Evolutionary conservation across 106 monocot genomes (phyloP).

Genomic region (Phalaenopsis equestris): DNA sequence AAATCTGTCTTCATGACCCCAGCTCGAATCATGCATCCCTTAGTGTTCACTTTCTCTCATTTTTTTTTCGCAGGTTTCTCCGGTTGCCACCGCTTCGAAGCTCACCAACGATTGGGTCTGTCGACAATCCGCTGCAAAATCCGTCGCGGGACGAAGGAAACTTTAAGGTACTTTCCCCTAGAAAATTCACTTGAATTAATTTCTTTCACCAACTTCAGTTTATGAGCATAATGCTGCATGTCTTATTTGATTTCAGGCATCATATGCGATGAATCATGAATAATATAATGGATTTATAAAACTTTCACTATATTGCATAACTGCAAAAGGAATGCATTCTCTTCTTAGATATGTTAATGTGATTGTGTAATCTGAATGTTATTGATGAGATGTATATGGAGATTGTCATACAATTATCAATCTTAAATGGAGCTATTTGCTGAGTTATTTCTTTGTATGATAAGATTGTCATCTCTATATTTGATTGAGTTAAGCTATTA

Average conservation of each 20-base stretch:
- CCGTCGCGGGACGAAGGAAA: slow-evolving; percentile 88
- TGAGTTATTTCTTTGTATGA: too few relatives aligned
- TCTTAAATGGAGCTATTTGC: too few relatives aligned
- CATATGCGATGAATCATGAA: slow-evolving; percentile 22
- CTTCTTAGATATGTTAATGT: not conserved
- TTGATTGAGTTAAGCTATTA: too few relatives aligned
- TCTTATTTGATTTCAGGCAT: slow-evolving; percentile 26
- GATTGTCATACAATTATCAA: too few relatives aligned
- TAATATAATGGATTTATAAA: not conserved
- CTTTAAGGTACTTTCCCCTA: slow-evolving; percentile 45
- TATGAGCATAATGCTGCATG: not conserved
- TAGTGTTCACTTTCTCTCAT: too few relatives aligned
- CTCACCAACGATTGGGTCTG: slow-evolving; percentile 90
- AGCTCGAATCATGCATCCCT: too few relatives aligned
- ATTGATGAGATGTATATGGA: not conserved
- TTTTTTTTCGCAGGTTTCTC: slow-evolving; percentile 53
- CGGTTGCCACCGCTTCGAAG: slow-evolving; percentile 94
- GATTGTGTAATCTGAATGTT: not conserved
- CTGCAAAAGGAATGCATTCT: too few relatives aligned
- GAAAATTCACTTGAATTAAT: not conserved
- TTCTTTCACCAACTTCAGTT: not conserved
- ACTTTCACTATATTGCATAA: not conserved
- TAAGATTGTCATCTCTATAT: too few relatives aligned
- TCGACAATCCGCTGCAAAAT: slow-evolving; percentile 94
- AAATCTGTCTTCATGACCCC: too few relatives aligned